Base-by-base conservation (phyloP, 768 basidiomycete species). In the Saitozyma podzolica region DNA sequence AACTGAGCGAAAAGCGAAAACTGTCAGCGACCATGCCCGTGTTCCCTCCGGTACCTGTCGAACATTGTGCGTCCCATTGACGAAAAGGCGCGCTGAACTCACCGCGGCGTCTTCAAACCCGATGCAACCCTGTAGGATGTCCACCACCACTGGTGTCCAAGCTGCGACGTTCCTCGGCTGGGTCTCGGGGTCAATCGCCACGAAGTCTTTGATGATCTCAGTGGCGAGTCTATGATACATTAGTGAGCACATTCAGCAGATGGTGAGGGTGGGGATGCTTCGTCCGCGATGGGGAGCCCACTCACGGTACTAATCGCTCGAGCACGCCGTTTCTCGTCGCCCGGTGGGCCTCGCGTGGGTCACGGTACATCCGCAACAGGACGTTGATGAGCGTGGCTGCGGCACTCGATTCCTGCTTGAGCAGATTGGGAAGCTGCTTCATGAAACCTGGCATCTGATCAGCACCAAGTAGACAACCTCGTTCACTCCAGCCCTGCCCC, bases 71-170 rank as follows among this genome's bases (percentile, higher is more conserved):
- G 14, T 17, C 13, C 19, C 8, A 39, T 43, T 50, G 37, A 40
- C 40, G 40, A 47, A 48, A 47, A 48, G 14, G 74, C 29, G 29
- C 29, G 29, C 29, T 29, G 29, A 5, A 29, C 94, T 81, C 74
- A 97, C 95, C 43, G 90, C 88, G 75, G 89, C 92, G 68, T 92
- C 88, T 72, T 97, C 93, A 67, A 97, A 91, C 19, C 85, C 85
- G 76, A 87, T 87, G 75, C 92, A 92, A 8, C 96, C 96, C 61
- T 91, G 87, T 9, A 99, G 74, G 53, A 96, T 90, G 76, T 97
- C 94, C 9, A 88, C 88, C n/a, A 97, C 89, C 40, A 99, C 96
- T n/a, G 96, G 96, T 19, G 92, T 95, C 96, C 96, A 99, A 0
- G 96, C 95, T 13, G 87, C 80, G 62, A 99, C 94, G 76, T 96